A percentile compares a stretch with the other conserved stretches of the same genome.
These are phyloP conservation scores for Ceratocystis cacaofunesta DNA, from an alignment of 2,329 filamentous ascomycete genomes.

Conservation along the genomic window DNA sequence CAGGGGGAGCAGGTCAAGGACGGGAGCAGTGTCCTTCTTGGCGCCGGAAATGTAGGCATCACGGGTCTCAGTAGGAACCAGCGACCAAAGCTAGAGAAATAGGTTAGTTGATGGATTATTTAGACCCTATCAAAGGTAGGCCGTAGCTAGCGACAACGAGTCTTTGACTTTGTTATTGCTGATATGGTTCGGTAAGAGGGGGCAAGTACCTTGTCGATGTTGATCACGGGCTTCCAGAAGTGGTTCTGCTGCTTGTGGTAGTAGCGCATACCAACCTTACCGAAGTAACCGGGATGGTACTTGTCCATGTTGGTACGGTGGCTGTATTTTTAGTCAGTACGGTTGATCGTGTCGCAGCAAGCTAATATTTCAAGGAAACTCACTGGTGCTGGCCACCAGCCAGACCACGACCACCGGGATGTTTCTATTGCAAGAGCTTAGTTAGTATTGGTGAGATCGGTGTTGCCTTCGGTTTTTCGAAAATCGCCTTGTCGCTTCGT, in stretches of 20 bases:
- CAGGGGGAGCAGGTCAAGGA: constrained; percentile 92
- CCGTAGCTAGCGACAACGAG: not conserved
- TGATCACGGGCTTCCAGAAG: constrained; percentile 98
- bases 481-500: not conserved
- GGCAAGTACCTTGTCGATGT: constrained; percentile 77
- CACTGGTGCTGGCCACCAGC: constrained; percentile 95
- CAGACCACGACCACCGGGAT: constrained; percentile 66
- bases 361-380: constrained; percentile 11
- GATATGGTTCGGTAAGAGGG: not conserved
- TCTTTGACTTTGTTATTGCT: not conserved
- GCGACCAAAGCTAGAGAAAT: constrained; percentile 64
- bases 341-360: not conserved
- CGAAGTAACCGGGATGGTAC: constrained; percentile 98
- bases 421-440: constrained; percentile 39
- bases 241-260: constrained; percentile 95
- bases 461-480: not conserved
- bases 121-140: not conserved
- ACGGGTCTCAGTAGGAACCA: constrained; percentile 84
- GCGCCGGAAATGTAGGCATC: constrained; percentile 72
- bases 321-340: constrained; percentile 14
- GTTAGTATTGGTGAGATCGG: constrained; percentile 11
- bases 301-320: constrained; percentile 28
- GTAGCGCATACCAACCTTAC: constrained; percentile 88
- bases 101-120: constrained; percentile 22
- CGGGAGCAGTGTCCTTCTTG: constrained; percentile 83